Conservation (phyloP, 2,329 filamentous ascomycete genomes). For the Phaeoacremonium minimum region DNA sequence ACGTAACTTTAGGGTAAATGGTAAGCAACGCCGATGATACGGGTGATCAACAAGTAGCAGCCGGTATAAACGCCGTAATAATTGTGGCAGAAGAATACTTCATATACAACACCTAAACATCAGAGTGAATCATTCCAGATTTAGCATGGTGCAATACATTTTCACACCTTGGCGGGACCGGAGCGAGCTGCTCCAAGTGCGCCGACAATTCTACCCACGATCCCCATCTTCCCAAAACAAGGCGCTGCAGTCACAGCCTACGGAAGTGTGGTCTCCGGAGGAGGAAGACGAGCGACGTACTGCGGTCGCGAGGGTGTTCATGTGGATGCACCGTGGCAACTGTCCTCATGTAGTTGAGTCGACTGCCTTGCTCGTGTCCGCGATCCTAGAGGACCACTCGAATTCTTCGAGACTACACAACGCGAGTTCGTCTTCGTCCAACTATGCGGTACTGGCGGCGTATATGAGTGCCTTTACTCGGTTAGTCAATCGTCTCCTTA, state of each 20-base stretch:
- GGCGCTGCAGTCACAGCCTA: constrained; percentile 3
- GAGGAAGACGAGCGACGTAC: constrained; percentile 28
- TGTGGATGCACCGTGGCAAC: constrained; percentile 69
- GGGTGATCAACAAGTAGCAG: too few relatives aligned
- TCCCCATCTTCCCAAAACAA: constrained; percentile 6
- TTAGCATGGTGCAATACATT: constrained; percentile 62
- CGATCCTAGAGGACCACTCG: constrained; percentile 58
- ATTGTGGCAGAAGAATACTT: background rate
- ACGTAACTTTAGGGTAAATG: too few relatives aligned
- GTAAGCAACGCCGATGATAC: too few relatives aligned
- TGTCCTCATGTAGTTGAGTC: constrained; percentile 78
- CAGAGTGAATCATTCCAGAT: constrained; percentile 9
- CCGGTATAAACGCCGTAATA: too few relatives aligned
- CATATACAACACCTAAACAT: background rate
- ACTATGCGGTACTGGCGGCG: constrained; percentile 60
- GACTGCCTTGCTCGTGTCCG: constrained; percentile 68
- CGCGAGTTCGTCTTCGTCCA: constrained; percentile 17
- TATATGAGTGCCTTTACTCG: constrained; percentile 74
- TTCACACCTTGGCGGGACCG: constrained; percentile 70
- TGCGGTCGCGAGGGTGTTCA: constrained; percentile 54
- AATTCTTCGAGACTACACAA: constrained; percentile 3
- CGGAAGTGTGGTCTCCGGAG: constrained; percentile 1
- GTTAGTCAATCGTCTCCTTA: constrained; percentile 35
- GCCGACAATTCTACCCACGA: constrained; percentile 57
- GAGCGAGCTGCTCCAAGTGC: constrained; percentile 61